Base-by-base conservation (phyloP, 2,329 filamentous ascomycete species). In the Xylariaceae sp. region DNA sequence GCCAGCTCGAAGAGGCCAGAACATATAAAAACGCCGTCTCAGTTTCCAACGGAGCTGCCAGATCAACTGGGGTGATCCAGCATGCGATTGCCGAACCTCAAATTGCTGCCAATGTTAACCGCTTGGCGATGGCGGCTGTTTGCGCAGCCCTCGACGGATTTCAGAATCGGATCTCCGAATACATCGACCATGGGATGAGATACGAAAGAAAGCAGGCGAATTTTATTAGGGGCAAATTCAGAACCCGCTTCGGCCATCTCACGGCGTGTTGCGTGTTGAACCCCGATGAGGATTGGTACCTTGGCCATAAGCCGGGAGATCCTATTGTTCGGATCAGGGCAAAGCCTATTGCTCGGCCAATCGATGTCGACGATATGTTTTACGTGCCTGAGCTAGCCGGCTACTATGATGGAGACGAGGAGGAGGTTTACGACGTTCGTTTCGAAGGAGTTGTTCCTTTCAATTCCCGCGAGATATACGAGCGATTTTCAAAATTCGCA, bases 391-490 rank as follows among this genome's bases (percentile, higher is more conserved):
- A 44, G 1, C 36, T 53, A 10, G 45, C 49, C n/a, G 46, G 29
- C n/a, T 12, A 3, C 13, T 4, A 26, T n/a, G n/a, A n/a, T n/a
- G 40, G 26, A 18, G 45, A 47, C 16, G 49, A 21, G 16, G 41
- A 50, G 5, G 47, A 43, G 43, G 16, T 13, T 5, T 16, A 48
- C 13, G 6, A 12, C 1, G 18, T 54, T 21, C 8, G 30, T n/a
- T 51, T 42, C 36, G 57, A 61, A 45, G 59, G 57, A 2, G 41
- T 60, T 7, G 59, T 61, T 12, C 59, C 59, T 1, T 61, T 61
- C 45, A 52, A 16, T 21, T 1, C 30, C 6, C 1, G 10, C 1
- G 57, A 57, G 16, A 19, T 49, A 7, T 22, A 43, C 7, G 3
- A 47, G 46, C 44, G 59, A 18, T 53, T 59, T 10, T 29, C 44